Conservation (phyloP, 495 filamentous ascomycete species). For the Penicillium salamii region DNA sequence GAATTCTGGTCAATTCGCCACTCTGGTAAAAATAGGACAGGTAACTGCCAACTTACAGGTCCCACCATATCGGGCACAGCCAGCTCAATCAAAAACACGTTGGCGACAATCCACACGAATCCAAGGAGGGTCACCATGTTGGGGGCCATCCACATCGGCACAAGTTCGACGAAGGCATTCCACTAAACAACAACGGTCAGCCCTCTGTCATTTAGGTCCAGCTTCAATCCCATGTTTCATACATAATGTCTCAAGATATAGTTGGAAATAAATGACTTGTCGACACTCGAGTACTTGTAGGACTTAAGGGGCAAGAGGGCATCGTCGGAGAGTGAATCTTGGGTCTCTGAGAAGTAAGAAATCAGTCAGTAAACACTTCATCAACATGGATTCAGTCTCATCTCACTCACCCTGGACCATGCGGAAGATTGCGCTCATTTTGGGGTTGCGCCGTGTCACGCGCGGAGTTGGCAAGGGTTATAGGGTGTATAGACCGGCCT, state of each 20-base stretch:
- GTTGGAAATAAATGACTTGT: slow-evolving; percentile 91
- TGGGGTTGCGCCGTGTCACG: slow-evolving; percentile 12
- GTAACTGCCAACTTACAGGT: slow-evolving; percentile 57
- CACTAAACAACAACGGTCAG: slow-evolving; percentile 57
- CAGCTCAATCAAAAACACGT: slow-evolving; percentile 75
- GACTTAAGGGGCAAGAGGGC: slow-evolving; percentile 78
- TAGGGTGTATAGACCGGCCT: slow-evolving; percentile 7
- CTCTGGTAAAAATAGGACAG: background rate
- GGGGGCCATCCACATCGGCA: slow-evolving; percentile 94
- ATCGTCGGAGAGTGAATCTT: slow-evolving; percentile 66
- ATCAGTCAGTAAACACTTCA: slow-evolving; percentile 13
- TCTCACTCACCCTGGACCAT: slow-evolving; percentile 41
- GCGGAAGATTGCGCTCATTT: slow-evolving; percentile 38
- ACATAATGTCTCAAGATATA: slow-evolving; percentile 96
- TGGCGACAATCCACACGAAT: slow-evolving; percentile 88
- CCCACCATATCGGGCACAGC: slow-evolving; percentile 90
- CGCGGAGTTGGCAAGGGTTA: slow-evolving; percentile 10
- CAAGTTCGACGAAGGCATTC: slow-evolving; percentile 91
- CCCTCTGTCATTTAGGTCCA: too few relatives aligned
- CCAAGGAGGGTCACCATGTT: slow-evolving; percentile 97
- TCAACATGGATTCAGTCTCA: background rate
- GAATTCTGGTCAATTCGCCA: slow-evolving; percentile 22
- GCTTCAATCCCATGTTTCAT: slow-evolving; percentile 33
- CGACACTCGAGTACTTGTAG: slow-evolving; percentile 96
- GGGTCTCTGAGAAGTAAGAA: slow-evolving; percentile 39